Evolutionary conservation across 2,329 filamentous ascomycete genomes (phyloP).

Genomic region (Epichloe coenophiala): DNA sequence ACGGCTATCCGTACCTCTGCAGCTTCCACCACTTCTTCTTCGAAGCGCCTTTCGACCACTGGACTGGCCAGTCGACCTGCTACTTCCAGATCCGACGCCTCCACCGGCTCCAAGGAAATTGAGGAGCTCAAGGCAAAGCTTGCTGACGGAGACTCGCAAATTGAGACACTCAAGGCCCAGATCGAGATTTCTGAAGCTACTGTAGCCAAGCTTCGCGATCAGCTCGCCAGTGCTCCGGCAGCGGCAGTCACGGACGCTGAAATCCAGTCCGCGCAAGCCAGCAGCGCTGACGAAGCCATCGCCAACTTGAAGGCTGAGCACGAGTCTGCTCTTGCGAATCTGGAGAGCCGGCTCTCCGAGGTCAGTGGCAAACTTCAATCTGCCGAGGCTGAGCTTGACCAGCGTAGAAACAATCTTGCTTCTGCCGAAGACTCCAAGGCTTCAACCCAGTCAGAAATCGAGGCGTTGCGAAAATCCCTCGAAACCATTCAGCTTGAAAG

Average conservation of each 20-base stretch:
- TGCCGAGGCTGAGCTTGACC: constrained; percentile 37
- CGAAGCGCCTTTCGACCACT: constrained; percentile 43
- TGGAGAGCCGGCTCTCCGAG: constrained; percentile 35
- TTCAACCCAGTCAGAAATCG: constrained; percentile 33
- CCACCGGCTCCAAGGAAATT: constrained; percentile 38
- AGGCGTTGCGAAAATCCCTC: constrained; percentile 35
- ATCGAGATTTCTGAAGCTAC: constrained; percentile 42
- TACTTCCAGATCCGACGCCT: constrained; percentile 23
- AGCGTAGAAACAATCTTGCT: constrained; percentile 33
- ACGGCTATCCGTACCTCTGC: constrained; percentile 22
- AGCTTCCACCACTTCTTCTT: constrained; percentile 25
- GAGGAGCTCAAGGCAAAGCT: constrained; percentile 49
- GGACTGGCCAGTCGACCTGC: constrained; percentile 21
- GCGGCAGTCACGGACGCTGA: constrained; percentile 23
- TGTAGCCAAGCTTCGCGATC: constrained; percentile 38
- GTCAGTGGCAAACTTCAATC: constrained; percentile 35
- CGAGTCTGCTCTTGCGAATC: constrained; percentile 30
- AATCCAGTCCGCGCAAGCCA: constrained; percentile 26
- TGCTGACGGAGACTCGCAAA: constrained; percentile 41
- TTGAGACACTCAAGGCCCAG: constrained; percentile 42
- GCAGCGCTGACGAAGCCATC: constrained; percentile 25
- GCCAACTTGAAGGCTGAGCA: constrained; percentile 37
- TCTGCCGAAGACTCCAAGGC: constrained; percentile 37
- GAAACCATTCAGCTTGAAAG: constrained; percentile 24
- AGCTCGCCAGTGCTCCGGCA: constrained; percentile 29